These are phyloP conservation scores for Aspergillus carlsbadensis DNA, from an alignment of 495 filamentous ascomycete genomes.

Conservation along the genomic window DNA sequence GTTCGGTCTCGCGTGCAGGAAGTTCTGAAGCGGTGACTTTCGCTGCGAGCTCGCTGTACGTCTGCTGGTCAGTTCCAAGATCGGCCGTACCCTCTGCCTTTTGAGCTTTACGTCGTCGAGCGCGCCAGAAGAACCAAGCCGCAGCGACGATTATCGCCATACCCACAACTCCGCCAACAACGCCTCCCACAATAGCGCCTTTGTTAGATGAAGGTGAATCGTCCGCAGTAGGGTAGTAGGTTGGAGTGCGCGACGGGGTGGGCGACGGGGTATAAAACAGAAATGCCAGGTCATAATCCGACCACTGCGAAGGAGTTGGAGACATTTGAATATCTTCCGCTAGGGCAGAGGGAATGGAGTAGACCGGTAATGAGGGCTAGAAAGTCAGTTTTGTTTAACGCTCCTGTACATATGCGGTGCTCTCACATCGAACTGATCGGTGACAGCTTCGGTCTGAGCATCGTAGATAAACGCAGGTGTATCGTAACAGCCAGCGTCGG, in stretches of 20 bases:
- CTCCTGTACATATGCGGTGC: neutral
- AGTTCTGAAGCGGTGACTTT: too few relatives aligned
- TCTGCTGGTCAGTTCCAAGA: neutral
- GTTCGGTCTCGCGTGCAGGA: too few relatives aligned
- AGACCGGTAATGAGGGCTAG: slow-evolving; percentile 1
- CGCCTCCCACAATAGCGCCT: slow-evolving; percentile 6
- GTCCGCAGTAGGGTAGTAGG: neutral
- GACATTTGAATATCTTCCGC: slow-evolving; percentile 11
- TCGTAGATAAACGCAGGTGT: slow-evolving; percentile 21
- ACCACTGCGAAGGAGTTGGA: slow-evolving; percentile 12
- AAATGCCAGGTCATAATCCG: slow-evolving; percentile 1
- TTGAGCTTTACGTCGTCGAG: neutral
- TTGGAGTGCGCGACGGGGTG: neutral
- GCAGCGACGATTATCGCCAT: neutral
- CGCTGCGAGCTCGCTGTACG: neutral
- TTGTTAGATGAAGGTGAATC: neutral
- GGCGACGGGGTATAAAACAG: neutral
- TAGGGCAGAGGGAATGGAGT: slow-evolving; percentile 13
- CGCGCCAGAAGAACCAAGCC: neutral
- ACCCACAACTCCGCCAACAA: slow-evolving; percentile 8
- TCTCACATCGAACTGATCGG: slow-evolving; percentile 16
- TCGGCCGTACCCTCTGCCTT: neutral
- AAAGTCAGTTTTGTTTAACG: neutral
- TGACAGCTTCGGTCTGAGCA: slow-evolving; percentile 12
- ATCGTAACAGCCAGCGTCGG: slow-evolving; percentile 12